Evolutionary conservation across 2,329 filamentous ascomycete genomes (phyloP).

Genomic region (Botrytis medusae): DNA sequence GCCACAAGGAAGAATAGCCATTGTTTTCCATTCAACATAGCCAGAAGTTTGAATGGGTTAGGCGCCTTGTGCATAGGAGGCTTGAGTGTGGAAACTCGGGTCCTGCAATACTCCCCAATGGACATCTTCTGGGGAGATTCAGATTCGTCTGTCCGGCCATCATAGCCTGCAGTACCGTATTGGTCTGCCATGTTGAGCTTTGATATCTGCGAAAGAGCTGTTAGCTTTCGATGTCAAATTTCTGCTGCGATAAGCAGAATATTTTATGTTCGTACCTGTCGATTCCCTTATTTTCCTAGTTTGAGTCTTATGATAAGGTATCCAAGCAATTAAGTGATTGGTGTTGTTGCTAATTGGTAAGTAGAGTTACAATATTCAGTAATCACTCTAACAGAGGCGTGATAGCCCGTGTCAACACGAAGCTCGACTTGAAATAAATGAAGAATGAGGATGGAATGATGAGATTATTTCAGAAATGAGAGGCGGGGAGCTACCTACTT

Average conservation of each 20-base stretch:
- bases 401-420: not conserved
- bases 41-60: conserved; percentile 70
- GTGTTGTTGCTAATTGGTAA: not conserved
- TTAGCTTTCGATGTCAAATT: not conserved
- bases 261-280: not conserved
- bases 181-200: conserved; percentile 17
- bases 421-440: not conserved
- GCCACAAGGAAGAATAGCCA: conserved; percentile 78
- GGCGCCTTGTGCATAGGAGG: conserved; percentile 61
- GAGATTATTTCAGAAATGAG: not conserved
- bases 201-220: not conserved
- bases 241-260: not conserved
- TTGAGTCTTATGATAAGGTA: not conserved
- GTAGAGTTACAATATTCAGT: not conserved
- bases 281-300: not conserved
- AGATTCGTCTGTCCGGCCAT: conserved; percentile 25
- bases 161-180: not conserved
- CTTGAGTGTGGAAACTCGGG: conserved; percentile 56
- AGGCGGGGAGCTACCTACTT: not conserved
- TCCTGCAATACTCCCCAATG: conserved; percentile 45
- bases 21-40: conserved; percentile 60
- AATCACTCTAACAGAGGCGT: not conserved
- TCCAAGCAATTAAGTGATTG: not conserved
- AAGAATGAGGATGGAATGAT: not conserved
- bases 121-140: conserved; percentile 31